These are phyloP conservation scores for Colletotrichum musicola DNA, from an alignment of 2,329 filamentous ascomycete species.

Conservation along the genomic window DNA sequence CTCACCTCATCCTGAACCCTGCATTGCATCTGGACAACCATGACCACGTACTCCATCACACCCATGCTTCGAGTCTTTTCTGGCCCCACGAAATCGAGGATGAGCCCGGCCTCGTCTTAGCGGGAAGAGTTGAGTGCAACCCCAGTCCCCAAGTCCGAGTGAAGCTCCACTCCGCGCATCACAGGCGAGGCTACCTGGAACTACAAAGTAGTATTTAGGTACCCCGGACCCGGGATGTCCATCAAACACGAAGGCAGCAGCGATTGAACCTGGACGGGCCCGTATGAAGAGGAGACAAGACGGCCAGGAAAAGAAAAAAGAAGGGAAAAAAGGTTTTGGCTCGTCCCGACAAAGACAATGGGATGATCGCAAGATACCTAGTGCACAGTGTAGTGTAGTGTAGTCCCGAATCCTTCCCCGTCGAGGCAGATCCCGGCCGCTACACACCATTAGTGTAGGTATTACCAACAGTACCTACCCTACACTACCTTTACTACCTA, in stretches of 20 bases:
- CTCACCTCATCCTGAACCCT: slow-evolving; percentile 39
- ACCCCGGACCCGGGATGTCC: too few species aligned
- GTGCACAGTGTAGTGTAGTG: too few species aligned
- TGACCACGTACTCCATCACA: slow-evolving; percentile 21
- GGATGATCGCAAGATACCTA: too few species aligned
- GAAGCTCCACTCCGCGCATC: background rate
- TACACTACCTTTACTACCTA: too few species aligned
- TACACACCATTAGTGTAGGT: background rate
- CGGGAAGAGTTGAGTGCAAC: background rate
- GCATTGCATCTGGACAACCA: slow-evolving; percentile 24
- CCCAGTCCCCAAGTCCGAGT: background rate
- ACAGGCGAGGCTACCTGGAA: background rate
- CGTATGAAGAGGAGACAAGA: too few species aligned
- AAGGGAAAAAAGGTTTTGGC: too few species aligned
- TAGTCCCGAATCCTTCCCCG: too few species aligned
- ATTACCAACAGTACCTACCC: too few species aligned
- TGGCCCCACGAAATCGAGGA: slow-evolving; percentile 15
- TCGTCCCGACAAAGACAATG: too few species aligned
- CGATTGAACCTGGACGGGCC: background rate
- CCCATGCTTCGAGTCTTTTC: background rate
- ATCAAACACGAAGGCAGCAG: slow-evolving; percentile 12
- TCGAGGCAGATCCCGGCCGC: slow-evolving; percentile 16
- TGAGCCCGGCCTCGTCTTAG: background rate
- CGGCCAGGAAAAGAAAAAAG: too few species aligned
- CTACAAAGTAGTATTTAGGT: too few species aligned